Evolutionary conservation across 345 rosid species (phyloP).

Genomic region (Excoecaria cochinchinensis): DNA sequence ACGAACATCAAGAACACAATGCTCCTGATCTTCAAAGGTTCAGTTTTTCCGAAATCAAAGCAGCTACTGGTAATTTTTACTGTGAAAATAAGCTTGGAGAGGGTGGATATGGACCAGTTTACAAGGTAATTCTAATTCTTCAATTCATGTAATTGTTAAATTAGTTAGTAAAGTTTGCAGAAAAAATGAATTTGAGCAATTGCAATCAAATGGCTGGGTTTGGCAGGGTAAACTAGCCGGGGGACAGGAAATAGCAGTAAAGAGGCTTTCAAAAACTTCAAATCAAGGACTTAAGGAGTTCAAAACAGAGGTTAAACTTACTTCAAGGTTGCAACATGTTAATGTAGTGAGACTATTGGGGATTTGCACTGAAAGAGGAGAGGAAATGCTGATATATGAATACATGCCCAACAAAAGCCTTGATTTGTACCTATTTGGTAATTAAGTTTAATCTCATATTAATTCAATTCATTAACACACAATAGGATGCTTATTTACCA

Average conservation of each 20-base stretch:
- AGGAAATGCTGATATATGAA: constrained; percentile 45
- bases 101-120: constrained; percentile 52
- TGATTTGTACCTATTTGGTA: constrained; percentile 38
- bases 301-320: constrained; percentile 37
- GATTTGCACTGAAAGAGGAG: constrained; percentile 36
- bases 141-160: neutral
- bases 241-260: constrained; percentile 46
- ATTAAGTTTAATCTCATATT: too few relatives aligned
- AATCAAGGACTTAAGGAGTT: constrained; percentile 43
- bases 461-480: neutral
- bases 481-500: neutral
- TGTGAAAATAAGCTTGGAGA: constrained; percentile 39
- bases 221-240: constrained; percentile 30
- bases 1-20: constrained; percentile 15
- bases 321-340: constrained; percentile 44
- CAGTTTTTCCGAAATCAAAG: constrained; percentile 24
- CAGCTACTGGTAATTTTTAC: constrained; percentile 40
- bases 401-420: constrained; percentile 40
- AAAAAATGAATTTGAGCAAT: neutral
- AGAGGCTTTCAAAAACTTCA: constrained; percentile 42
- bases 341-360: constrained; percentile 42
- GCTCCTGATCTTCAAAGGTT: constrained; percentile 27
- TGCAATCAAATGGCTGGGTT: neutral
- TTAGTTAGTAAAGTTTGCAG: neutral
- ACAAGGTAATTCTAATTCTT: constrained; percentile 22